phyloP scores from a whole-genome alignment of 2,329 filamentous ascomycete genomes.

The Exophiala sp. region DNA sequence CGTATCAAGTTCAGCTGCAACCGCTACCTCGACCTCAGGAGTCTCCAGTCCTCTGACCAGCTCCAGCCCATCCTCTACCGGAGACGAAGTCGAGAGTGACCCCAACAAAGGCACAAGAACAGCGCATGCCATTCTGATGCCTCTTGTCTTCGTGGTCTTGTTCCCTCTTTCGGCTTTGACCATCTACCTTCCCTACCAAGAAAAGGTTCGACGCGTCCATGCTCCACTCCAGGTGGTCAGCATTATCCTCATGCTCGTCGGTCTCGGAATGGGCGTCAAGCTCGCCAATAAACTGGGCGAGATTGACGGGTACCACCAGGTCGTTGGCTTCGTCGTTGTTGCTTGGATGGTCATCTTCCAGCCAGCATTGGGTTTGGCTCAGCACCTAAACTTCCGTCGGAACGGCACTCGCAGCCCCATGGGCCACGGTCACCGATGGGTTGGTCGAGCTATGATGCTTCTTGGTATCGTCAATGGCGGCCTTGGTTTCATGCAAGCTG shows the following conservation, averaged over 20 bases:
- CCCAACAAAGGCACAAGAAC: constrained; percentile 12
- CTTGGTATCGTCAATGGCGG: constrained; percentile 58
- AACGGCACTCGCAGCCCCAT: constrained; percentile 33
- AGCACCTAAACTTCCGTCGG: constrained; percentile 51
- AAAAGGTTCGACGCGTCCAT: constrained; percentile 45
- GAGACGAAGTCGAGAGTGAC: neutral
- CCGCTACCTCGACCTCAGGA: constrained; percentile 12
- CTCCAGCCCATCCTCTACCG: constrained; percentile 16
- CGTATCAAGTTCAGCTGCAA: neutral
- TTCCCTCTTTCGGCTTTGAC: constrained; percentile 34
- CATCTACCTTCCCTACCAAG: constrained; percentile 37
- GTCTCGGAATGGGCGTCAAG: constrained; percentile 51
- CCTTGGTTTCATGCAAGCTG: constrained; percentile 49
- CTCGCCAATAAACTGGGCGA: constrained; percentile 41
- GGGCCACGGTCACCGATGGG: constrained; percentile 52
- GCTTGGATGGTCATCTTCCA: constrained; percentile 54
- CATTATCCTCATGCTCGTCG: constrained; percentile 47
- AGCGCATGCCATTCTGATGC: constrained; percentile 41
- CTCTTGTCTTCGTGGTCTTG: constrained; percentile 41
- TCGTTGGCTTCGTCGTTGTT: constrained; percentile 55
- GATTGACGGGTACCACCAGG: constrained; percentile 45
- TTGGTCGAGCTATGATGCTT: constrained; percentile 50
- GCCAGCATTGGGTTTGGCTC: constrained; percentile 50
- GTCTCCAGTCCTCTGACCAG: constrained; percentile 19
- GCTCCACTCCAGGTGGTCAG: constrained; percentile 47